Evolutionary conservation across 23 red algal genomes (phyloP).

Genomic region (Gracilaria domingensis): DNA sequence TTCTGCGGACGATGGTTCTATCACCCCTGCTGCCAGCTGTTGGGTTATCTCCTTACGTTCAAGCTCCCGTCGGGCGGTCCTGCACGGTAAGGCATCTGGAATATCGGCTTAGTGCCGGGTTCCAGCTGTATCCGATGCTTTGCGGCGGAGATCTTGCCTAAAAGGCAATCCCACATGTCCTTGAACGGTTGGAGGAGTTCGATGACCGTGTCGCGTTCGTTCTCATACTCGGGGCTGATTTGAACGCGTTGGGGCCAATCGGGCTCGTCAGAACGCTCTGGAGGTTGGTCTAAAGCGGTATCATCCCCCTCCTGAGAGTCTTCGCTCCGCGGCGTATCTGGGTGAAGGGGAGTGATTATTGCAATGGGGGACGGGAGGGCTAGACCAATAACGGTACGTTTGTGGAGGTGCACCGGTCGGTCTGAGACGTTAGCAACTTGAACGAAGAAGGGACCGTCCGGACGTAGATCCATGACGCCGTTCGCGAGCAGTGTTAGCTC

Average conservation of each 20-base stretch:
- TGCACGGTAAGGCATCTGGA: neutral
- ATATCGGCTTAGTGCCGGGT: constrained; percentile 1
- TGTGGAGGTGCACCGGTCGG: too few species aligned
- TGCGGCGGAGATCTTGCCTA: neutral
- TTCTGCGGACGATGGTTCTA: too few species aligned
- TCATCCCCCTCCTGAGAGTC: neutral
- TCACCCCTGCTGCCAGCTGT: neutral
- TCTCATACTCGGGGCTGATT: too few species aligned
- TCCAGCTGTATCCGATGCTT: constrained; percentile 38
- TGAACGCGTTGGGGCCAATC: neutral
- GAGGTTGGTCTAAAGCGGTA: too few species aligned
- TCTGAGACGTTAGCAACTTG: too few species aligned
- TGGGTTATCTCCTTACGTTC: neutral
- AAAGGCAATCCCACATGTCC: too few species aligned
- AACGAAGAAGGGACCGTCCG: too few species aligned
- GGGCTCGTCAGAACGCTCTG: neutral
- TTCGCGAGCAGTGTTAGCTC: too few species aligned
- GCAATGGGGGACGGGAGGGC: neutral
- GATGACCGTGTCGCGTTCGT: too few species aligned
- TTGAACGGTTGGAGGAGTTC: too few species aligned
- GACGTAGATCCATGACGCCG: too few species aligned
- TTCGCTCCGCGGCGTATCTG: neutral
- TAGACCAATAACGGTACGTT: neutral
- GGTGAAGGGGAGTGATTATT: neutral
- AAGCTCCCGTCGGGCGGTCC: neutral